Evolutionary conservation across 306 rosid genomes (phyloP), one percentile per base, ranked within the genome.

Genomic region (Lathyrus tuberosus): DNA sequence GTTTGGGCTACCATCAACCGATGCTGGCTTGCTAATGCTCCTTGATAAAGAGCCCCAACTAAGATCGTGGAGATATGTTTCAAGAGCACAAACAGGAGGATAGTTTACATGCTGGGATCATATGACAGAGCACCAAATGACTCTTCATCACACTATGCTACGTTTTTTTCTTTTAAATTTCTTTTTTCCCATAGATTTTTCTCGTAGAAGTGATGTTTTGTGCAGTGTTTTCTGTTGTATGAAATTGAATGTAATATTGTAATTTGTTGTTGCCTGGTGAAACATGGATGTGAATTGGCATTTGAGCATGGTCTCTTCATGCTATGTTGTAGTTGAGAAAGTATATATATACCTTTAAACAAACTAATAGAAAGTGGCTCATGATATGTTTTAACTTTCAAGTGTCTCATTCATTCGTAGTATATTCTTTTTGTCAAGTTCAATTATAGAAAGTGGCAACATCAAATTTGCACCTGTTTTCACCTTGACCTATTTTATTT

Each of bases 61-160:
- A 51, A 82, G 82, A 89, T 85, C 87, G 11, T 85, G 96, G 96
- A 87, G 95, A 80, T 91, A 92, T 87, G 79, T 91, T 71, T 70
- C 90, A 41, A 84, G 80, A 28, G 72, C 92, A 14, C 92, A 94
- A 81, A 13, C 91, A 65, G 82, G 69, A 77, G 78, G 67, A 41
- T 62, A 64, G 72, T 49, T 67, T 64, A 57, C 58, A 48, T 71
- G 78, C 52, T 56, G 62, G 13, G 73, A 79, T 69, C 70, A 30
- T 71, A 48, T 56, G 49, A 75, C 76, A 61, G 75, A 61, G 75
- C 71, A 53, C 70, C 62, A 40, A 59, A 37, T 58, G 83, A 75
- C 65, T 69, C 61, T 67, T 51, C n/a, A 72, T 78, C 72, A 65
- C 70, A 48, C 67, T 60, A 41, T 59, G 51, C 62, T 8, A 14